Evolutionary conservation across 208 protist species (phyloP).

Genomic region (Endotrypanum monterogeii): DNA sequence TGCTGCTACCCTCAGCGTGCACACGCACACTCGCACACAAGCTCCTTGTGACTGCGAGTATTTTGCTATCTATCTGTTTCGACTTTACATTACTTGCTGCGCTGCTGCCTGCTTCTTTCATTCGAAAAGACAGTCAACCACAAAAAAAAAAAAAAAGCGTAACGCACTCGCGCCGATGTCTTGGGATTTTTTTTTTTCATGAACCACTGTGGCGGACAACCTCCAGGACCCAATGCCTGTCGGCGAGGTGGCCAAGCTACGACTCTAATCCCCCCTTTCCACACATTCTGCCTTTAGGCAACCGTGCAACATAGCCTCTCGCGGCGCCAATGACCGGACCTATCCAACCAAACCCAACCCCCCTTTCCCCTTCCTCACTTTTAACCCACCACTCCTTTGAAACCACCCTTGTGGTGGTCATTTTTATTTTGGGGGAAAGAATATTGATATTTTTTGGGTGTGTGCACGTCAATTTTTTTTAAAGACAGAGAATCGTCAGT

Average conservation of each 20-base stretch:
- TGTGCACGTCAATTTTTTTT: too few species aligned
- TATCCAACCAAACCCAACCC: background rate
- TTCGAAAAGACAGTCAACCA: background rate
- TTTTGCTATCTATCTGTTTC: background rate
- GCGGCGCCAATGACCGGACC: background rate
- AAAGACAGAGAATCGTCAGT: too few species aligned
- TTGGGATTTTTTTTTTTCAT: background rate
- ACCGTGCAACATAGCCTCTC: background rate
- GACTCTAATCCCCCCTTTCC: slow-evolving; percentile 4
- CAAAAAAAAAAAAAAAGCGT: background rate
- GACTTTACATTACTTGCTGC: background rate
- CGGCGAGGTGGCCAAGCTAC: background rate
- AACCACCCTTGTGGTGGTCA: too few species aligned
- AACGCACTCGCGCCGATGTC: background rate
- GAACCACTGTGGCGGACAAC: background rate
- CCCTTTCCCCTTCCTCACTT: background rate
- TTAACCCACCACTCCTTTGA: too few species aligned
- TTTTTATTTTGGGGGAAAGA: too few species aligned
- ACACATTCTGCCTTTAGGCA: background rate
- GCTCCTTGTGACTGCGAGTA: background rate
- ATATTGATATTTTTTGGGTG: too few species aligned
- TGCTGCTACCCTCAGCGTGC: background rate
- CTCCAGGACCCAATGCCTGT: background rate
- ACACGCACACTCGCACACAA: too few species aligned
- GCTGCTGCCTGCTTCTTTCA: background rate